A percentile compares a stretch with the other conserved stretches of the same genome.
These are phyloP conservation scores for Hypoxylon sp. DNA, from an alignment of 2,329 filamentous ascomycete genomes.

Conservation along the genomic window DNA sequence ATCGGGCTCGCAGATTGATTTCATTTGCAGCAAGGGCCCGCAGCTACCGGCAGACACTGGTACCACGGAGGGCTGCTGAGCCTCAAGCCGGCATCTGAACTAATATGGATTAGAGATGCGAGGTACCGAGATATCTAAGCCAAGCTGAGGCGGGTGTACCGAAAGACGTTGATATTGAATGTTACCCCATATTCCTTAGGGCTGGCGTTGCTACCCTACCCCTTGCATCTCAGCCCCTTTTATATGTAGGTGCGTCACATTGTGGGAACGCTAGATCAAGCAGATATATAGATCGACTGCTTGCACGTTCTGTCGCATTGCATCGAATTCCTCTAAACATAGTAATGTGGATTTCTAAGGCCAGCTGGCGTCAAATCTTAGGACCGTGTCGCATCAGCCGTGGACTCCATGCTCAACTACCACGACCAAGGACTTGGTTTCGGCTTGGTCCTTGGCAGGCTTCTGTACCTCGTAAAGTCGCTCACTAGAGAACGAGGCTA, in stretches of 20 bases:
- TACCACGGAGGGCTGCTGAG: conserved; percentile 18
- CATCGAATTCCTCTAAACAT: conserved; percentile 28
- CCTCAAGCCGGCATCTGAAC: conserved; percentile 23
- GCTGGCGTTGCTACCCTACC: conserved; percentile 30
- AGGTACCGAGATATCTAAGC: conserved; percentile 18
- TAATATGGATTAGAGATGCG: conserved; percentile 33
- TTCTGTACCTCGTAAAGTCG: not conserved
- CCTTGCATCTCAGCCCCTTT: conserved; percentile 27
- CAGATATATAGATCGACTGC: conserved; percentile 26
- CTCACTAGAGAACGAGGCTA: not conserved
- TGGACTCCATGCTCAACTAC: not conserved
- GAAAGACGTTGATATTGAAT: conserved; percentile 20
- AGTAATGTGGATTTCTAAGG: conserved; percentile 4
- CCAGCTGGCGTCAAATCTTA: conserved; percentile 8
- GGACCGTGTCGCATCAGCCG: not conserved
- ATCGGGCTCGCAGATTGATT: conserved; percentile 21
- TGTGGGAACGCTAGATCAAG: conserved; percentile 28
- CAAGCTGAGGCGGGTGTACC: conserved; percentile 22
- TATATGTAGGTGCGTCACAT: conserved; percentile 25
- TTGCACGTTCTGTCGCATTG: conserved; percentile 23
- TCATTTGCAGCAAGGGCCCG: conserved; percentile 14
- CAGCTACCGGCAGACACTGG: conserved; percentile 7
- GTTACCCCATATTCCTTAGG: conserved; percentile 35
- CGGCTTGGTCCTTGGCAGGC: not conserved
- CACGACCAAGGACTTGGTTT: not conserved